Evolutionary conservation across 2,329 filamentous ascomycete genomes (phyloP).

Genomic region (Arthrobotrys iridis): DNA sequence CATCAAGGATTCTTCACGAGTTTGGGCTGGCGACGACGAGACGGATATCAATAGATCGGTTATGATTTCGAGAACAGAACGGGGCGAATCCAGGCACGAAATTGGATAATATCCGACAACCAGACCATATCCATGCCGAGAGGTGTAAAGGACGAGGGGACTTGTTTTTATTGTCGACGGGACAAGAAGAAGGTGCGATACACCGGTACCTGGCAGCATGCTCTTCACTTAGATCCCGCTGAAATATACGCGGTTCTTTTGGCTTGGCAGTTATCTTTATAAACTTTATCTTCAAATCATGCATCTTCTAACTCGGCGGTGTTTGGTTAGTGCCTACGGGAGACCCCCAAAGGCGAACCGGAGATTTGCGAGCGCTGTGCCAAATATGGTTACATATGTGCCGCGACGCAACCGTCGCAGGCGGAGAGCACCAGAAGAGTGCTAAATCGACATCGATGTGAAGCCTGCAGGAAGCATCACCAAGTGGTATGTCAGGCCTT

Average conservation of each 20-base stretch:
- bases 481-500: conserved; percentile 44
- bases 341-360: conserved; percentile 51
- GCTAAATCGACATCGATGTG: conserved; percentile 47
- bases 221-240: conserved; percentile 11
- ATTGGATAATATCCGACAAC: conserved; percentile 49
- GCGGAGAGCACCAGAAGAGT: conserved; percentile 52
- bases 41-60: conserved; percentile 34
- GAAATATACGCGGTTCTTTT: conserved; percentile 10
- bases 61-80: conserved; percentile 54
- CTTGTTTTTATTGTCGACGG: conserved; percentile 53
- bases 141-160: conserved; percentile 54
- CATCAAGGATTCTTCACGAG: conserved; percentile 10
- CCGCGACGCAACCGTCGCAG: conserved; percentile 51
- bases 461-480: conserved; percentile 52
- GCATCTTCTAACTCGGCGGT: conserved; percentile 36
- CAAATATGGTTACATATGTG: conserved; percentile 53
- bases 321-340: conserved; percentile 44
- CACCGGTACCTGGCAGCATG: not conserved
- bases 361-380: conserved; percentile 51
- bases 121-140: conserved; percentile 51
- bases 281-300: not conserved
- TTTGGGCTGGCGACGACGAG: conserved; percentile 35
- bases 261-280: not conserved
- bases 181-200: conserved; percentile 54
- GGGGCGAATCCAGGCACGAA: conserved; percentile 53